These are phyloP conservation scores for Pseudogymnoascus sp. DNA, from an alignment of 2,329 filamentous ascomycete genomes.

Conservation along the genomic window DNA sequence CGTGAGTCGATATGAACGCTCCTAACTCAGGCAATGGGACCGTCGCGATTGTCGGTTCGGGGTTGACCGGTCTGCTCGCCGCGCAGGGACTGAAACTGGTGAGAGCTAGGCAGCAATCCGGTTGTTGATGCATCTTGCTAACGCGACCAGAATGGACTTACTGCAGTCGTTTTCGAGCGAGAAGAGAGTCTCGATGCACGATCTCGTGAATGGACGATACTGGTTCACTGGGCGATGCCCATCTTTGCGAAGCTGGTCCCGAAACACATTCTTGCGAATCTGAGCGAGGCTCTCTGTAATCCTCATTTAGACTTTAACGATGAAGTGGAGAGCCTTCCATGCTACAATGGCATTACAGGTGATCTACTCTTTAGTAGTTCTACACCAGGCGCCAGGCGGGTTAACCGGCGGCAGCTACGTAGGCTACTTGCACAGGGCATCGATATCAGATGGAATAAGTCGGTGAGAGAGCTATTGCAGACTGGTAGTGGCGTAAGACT, in stretches of 20 bases:
- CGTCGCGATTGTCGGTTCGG: conserved; percentile 32
- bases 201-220: conserved; percentile 34
- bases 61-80: conserved; percentile 32
- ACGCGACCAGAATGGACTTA: conserved; percentile 27
- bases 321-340: conserved; percentile 27
- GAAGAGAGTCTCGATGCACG: conserved; percentile 27
- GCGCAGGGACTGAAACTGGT: conserved; percentile 34
- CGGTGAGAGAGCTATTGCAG: conserved; percentile 14
- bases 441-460: conserved; percentile 29
- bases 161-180: conserved; percentile 28
- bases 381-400: conserved; percentile 29
- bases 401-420: conserved; percentile 31
- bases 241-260: conserved; percentile 31
- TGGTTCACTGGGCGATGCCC: conserved; percentile 35
- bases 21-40: neutral
- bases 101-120: neutral
- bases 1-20: neutral
- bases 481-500: conserved; percentile 17
- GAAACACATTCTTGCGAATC: conserved; percentile 23
- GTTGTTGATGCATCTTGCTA: conserved; percentile 10
- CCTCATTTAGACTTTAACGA: conserved; percentile 29
- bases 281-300: conserved; percentile 31
- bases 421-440: conserved; percentile 28
- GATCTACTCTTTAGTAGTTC: conserved; percentile 30
- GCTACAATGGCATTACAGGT: conserved; percentile 32